Conservation (phyloP, 78 protist genomes). For the Diacronema lutheri region DNA sequence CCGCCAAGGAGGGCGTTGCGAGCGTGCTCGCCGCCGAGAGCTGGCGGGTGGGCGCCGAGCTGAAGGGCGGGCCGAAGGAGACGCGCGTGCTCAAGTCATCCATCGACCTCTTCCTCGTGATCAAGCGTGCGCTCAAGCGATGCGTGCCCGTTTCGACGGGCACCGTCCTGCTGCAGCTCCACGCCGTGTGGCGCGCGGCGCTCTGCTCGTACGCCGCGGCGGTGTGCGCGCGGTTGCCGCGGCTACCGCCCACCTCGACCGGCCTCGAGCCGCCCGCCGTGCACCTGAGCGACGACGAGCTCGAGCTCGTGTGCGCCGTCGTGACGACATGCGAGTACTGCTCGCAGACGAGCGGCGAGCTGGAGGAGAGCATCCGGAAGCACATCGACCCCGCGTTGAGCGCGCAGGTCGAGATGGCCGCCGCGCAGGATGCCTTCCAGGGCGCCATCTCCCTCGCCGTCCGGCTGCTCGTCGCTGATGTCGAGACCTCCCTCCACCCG, state of each 20-base stretch:
- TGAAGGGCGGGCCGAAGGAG: neutral
- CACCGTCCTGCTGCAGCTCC: neutral
- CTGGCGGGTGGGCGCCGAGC: neutral
- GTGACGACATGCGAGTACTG: constrained; percentile 24
- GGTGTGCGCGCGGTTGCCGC: neutral
- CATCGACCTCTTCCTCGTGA: constrained; percentile 9
- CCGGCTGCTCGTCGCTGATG: neutral
- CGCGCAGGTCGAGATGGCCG: neutral
- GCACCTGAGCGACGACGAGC: neutral
- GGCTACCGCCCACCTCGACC: neutral
- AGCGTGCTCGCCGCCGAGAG: neutral
- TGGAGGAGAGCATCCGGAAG: neutral
- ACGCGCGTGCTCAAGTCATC: neutral
- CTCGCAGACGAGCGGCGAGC: neutral
- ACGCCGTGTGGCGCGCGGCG: neutral
- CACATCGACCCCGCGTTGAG: neutral
- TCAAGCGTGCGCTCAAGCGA: neutral
- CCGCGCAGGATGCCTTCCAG: neutral
- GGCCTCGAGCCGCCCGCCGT: neutral
- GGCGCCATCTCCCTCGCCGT: neutral
- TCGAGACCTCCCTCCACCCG: neutral
- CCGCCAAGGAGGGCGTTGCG: neutral
- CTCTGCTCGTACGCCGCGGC: neutral
- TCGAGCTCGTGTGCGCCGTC: neutral
- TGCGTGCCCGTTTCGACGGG: neutral